These are phyloP conservation scores for Diaporthe citriasiana DNA, from an alignment of 2,329 filamentous ascomycete genomes.

Conservation along the genomic window DNA sequence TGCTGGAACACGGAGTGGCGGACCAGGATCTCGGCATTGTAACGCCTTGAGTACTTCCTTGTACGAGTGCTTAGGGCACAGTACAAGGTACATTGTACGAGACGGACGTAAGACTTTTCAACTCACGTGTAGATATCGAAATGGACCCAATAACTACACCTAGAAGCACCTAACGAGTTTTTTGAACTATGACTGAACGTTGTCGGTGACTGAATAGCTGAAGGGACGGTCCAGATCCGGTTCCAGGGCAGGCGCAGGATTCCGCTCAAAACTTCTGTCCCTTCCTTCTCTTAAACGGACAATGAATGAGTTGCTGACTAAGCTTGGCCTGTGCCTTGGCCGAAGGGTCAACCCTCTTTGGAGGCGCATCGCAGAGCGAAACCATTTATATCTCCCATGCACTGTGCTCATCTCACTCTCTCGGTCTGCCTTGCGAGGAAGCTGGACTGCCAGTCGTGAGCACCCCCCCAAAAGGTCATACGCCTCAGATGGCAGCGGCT, in stretches of 20 bases:
- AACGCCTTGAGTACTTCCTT: slow-evolving; percentile 25
- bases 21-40: slow-evolving; percentile 15
- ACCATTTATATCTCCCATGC: background rate
- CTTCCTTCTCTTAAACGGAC: background rate
- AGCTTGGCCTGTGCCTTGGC: slow-evolving; percentile 27
- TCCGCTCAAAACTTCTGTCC: background rate
- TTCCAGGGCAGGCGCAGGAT: background rate
- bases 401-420: background rate
- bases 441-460: slow-evolving; percentile 9
- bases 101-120: slow-evolving; percentile 3
- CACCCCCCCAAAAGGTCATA: background rate
- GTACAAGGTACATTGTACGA: background rate
- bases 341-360: background rate
- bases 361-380: background rate
- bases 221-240: background rate
- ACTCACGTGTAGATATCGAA: slow-evolving; percentile 25
- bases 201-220: background rate
- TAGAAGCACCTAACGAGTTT: background rate
- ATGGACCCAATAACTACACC: slow-evolving; percentile 6
- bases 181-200: background rate
- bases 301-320: slow-evolving; percentile 9
- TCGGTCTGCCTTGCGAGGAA: background rate
- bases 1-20: background rate
- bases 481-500: slow-evolving; percentile 27
- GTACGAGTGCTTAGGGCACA: slow-evolving; percentile 15